A percentile compares a stretch with the other conserved stretches of the same genome.
phyloP scores from a whole-genome alignment of 257 asterid species.

The Solanum etuberosum region DNA sequence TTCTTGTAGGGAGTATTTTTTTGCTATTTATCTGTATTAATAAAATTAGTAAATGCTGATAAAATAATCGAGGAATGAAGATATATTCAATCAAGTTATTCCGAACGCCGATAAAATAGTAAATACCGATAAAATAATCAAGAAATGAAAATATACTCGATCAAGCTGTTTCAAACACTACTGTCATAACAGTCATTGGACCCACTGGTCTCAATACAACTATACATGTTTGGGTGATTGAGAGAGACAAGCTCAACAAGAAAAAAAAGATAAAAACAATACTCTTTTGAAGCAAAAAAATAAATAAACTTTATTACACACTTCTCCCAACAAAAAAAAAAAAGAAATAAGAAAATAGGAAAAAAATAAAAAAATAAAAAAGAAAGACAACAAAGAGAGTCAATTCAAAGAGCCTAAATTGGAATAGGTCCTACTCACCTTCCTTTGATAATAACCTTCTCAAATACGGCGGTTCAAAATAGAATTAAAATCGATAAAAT shows the following conservation, averaged over 20 bases:
- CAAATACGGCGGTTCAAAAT: neutral
- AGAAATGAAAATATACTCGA: neutral
- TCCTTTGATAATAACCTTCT: neutral
- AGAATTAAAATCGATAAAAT: too few species aligned
- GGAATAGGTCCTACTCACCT: neutral
- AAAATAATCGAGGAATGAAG: neutral
- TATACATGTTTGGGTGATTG: neutral
- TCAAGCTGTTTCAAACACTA: neutral
- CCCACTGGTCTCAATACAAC: neutral
- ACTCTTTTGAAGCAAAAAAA: neutral
- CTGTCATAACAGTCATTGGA: neutral
- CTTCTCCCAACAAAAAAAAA: neutral
- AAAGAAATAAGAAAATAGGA: neutral
- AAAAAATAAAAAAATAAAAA: too few species aligned
- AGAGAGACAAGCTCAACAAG: neutral
- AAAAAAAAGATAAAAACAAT: neutral
- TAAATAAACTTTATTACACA: neutral
- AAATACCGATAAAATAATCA: neutral
- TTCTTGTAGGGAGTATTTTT: neutral
- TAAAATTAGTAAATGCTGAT: too few species aligned
- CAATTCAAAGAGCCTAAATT: neutral
- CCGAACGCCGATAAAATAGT: too few species aligned
- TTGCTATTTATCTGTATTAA: neutral
- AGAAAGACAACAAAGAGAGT: too few species aligned
- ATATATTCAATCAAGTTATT: neutral